Evolutionary conservation across 495 filamentous ascomycete species (phyloP), one percentile per base, ranked within the genome.

Genomic region (Xylaria castorea): DNA sequence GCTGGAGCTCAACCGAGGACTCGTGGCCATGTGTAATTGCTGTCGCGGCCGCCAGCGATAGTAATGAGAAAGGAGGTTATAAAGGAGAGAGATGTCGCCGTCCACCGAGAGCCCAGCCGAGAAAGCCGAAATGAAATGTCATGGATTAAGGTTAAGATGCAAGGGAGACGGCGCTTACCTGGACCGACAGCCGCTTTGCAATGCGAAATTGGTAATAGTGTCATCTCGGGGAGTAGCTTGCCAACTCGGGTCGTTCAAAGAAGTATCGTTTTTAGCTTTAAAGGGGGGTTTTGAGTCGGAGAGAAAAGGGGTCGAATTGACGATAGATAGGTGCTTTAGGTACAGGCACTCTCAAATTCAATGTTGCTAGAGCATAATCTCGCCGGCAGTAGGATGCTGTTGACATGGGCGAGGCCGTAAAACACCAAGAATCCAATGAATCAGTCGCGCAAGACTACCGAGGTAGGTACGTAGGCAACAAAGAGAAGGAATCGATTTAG

Each of bases 81-180:
- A 62, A 25, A 58, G 36, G 53, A 70, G 58, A 70, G 55, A 62
- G 51, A 48, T 14, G 48, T 32, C 36, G 9, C 25, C 16, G 34
- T 32, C 30, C 9, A 36, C 48, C 22, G 4, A n/a, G 50, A 30
- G 51, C 34, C 50, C 34, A 9, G 51, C 34, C 32, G 32, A 27
- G 22, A 18, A 50, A 68, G 36, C 50, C 48, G 22, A 58, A 27
- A 42, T 20, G 66, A 63, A 70, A 16, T 27, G 36, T 18, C 48
- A 55, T 50, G 27, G n/a, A 62, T 42, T 34, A 61, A 48, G 16
- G 34, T 61, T 61, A 22, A 61, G 51, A 14, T 20, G n/a, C 36
- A 42, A 53, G 50, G 48, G 38, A 63, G 32, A 63, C 1, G 12
- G n/a, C 16, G 42, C 68, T 70, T 70, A 70, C 68, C 68, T 63